Base-by-base conservation (phyloP, 2,329 filamentous ascomycete genomes). In the Keithomyces neogunnii region DNA sequence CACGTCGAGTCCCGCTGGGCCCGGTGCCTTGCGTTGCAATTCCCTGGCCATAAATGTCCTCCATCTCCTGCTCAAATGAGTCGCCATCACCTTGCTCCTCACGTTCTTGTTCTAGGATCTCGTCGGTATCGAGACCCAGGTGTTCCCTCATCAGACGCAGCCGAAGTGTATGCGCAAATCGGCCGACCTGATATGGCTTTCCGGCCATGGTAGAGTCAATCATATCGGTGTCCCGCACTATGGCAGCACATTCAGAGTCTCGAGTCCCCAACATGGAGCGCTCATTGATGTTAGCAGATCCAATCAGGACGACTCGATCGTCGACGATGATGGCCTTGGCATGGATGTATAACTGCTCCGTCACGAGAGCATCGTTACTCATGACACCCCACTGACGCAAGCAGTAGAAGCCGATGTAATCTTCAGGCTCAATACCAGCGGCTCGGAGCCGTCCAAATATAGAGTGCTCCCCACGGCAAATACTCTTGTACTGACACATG, bases 231-330 rank as follows among this genome's bases (percentile, higher is more conserved):
- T 99, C 93, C 49, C 92, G 83, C 42, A 99, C 88, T 43, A 97
- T 80, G 5, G 91, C 86, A 4, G 92, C 93, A 55, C 88, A 84
- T 69, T 99, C 93, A 0, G 92, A 96, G 67, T 99, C 93, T 61
- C 93, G 82, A 47, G 82, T 86, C 7, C 93, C 93, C 55, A 96
- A 69, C 89, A 97, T 90, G 5, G 92, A 97, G 45, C 93, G 84
- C 68, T 99, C 93, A 62, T 99, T 99, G 74, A 99, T 97, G 65
- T 99, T 99, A 49, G 93, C 93, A 45, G 92, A 97, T 19, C 93
- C 93, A 60, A 99, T 99, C 55, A 99, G 84, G 26, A 86, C 92
- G 52, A 93, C 82, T 35, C 92, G 83, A 63, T 99, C 93, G 66
- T 99, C 93, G 4, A 96, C 92, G 51, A 99, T 80, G 76, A 97